Base-by-base conservation (phyloP, 2,329 filamentous ascomycete species). In the Pseudogymnoascus sp. region DNA sequence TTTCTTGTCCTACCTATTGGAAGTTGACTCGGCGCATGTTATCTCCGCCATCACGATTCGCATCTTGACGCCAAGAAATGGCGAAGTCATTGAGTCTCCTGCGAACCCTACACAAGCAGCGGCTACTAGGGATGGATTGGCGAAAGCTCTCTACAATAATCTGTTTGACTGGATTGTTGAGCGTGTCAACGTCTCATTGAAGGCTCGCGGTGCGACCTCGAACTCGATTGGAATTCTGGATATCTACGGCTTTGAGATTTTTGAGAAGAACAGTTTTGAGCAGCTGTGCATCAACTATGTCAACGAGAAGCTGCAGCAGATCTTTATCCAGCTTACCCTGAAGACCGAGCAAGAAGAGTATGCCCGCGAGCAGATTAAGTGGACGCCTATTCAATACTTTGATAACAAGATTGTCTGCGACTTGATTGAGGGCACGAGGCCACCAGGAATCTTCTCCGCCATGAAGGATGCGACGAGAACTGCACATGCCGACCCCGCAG, bases 231-330 rank as follows among this genome's bases (percentile, higher is more conserved):
- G 94, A 71, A 97, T 99, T 71, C 81, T 99, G 67, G 94, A 99
- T 81, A 99, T 99, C 67, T 99, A 99, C 73, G 94, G 94, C 2
- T 99, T 99, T 71, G 94, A 99, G 73, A 99, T 99, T 67, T 99
- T 99, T 68, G 94, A 99, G 73, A 94, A 93, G 78, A 99, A 99
- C 78, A 97, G 90, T 66, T 99, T 99, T 70, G 94, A 99, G 74
- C 94, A 99, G 76, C 84, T 99, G 6, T 99, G 94, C 77, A 99
- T 99, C 81, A 99, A 99, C 79, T 99, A 97, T 71, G 95, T 97
- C 71, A 99, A 99, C 75, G 94, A 99, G 77, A 99, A 99, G 76
- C 79, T 99, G 62, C 94, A 99, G 76, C 94, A 99, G 72, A 97
- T 99, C 70, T 99, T 99, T 73, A 99, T 99, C 68, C 94, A 99